Conservation (phyloP, 192 early-diverging fungal genomes). For the Endogone sp. region DNA sequence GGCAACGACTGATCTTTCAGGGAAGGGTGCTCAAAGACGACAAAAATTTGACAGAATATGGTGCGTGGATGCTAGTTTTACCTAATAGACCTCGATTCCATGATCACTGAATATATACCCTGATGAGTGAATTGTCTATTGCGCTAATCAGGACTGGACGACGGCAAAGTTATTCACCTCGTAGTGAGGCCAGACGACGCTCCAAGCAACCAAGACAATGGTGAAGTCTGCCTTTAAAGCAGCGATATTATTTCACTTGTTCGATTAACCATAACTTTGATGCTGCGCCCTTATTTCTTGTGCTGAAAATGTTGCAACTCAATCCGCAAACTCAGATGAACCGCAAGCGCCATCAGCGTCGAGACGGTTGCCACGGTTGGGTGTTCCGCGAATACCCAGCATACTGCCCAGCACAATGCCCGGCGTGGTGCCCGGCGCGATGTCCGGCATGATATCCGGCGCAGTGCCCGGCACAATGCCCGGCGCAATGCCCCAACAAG, state of each 20-base stretch:
- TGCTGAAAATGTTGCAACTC: no score
- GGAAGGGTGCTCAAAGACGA: constrained; percentile 42
- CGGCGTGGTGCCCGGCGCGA: no score
- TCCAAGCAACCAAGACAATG: constrained; percentile 39
- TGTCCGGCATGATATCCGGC: no score
- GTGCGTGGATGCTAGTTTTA: constrained; percentile 16
- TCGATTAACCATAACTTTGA: no score
- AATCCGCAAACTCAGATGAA: not conserved
- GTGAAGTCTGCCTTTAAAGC: no score
- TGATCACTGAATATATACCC: no score
- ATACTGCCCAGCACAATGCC: not conserved
- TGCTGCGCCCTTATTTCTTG: no score
- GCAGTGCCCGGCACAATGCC: not conserved
- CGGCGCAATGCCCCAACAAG: not conserved
- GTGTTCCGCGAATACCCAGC: no score
- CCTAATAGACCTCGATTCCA: no score
- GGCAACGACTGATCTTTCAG: constrained; percentile 48
- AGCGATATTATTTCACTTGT: no score
- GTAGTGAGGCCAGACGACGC: constrained; percentile 45
- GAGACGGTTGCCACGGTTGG: not conserved
- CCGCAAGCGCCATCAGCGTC: not conserved
- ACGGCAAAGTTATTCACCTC: constrained; percentile 47
- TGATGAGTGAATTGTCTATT: no score
- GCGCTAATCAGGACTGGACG: constrained; percentile 27
- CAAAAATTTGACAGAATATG: constrained; percentile 37